Evolutionary conservation across 2,329 filamentous ascomycete species (phyloP).

Genomic region (Exophiala spinifera): DNA sequence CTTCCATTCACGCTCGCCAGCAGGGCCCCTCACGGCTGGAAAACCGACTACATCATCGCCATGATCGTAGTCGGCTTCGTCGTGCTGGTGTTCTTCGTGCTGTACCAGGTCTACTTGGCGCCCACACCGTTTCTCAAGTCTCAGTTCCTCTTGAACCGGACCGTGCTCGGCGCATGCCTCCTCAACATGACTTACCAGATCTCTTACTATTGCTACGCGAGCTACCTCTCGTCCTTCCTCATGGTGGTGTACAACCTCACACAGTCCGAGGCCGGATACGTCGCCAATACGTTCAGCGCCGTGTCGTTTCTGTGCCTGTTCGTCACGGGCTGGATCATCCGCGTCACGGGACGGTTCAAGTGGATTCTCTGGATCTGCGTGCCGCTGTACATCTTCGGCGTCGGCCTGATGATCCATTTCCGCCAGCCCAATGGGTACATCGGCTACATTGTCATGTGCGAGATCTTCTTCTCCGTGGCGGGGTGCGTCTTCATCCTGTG

Average conservation of each 20-base stretch:
- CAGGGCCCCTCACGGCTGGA: constrained; percentile 47
- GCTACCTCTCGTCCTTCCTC: constrained; percentile 38
- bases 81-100: constrained; percentile 53
- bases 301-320: constrained; percentile 56
- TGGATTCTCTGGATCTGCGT: constrained; percentile 53
- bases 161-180: constrained; percentile 33
- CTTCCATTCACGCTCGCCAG: constrained; percentile 63
- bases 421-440: constrained; percentile 52
- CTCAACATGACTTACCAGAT: constrained; percentile 34
- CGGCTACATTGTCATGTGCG: constrained; percentile 56
- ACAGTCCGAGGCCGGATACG: constrained; percentile 36
- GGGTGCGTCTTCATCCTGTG: constrained; percentile 58
- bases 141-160: constrained; percentile 36
- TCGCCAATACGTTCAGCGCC: constrained; percentile 53
- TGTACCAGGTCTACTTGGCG: constrained; percentile 59
- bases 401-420: constrained; percentile 58
- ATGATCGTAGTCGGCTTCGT: constrained; percentile 58
- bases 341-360: constrained; percentile 53
- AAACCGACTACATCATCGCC: constrained; percentile 50
- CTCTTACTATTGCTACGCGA: constrained; percentile 34
- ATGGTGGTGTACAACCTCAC: constrained; percentile 37
- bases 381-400: constrained; percentile 54
- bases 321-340: constrained; percentile 52
- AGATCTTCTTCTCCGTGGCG: constrained; percentile 56
- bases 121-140: constrained; percentile 58